Percentiles rank a stretch among this genome's conserved stretches.
Conservation (phyloP, 148 eudicot genomes). For the Camellia granthamiana region DNA sequence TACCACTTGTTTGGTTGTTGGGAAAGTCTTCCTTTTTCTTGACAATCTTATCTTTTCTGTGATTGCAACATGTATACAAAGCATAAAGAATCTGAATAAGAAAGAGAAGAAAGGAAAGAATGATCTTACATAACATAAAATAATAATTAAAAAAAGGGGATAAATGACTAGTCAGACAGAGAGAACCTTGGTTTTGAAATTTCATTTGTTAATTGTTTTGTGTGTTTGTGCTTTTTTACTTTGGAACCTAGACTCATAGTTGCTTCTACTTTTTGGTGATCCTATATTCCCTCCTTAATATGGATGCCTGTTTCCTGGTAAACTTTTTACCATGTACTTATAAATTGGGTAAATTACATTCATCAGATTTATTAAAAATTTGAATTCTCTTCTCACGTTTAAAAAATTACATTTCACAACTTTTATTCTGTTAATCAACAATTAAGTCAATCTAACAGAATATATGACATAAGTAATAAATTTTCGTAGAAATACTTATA, state of each 20-base stretch:
- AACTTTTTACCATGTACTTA: not conserved
- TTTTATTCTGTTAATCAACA: too few species aligned
- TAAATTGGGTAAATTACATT: too few species aligned
- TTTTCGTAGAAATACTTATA: too few species aligned
- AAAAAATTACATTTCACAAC: too few species aligned
- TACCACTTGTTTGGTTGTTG: not conserved
- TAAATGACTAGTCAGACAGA: conserved; percentile 5
- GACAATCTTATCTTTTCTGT: not conserved
- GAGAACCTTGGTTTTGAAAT: not conserved
- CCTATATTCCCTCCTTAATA: not conserved
- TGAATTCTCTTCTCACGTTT: too few species aligned
- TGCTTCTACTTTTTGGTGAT: conserved; percentile 11
- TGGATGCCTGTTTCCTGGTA: not conserved
- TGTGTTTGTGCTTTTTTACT: not conserved
- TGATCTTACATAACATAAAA: not conserved
- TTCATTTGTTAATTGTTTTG: not conserved
- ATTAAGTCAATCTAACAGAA: too few species aligned
- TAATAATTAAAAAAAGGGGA: too few species aligned
- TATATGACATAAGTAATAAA: too few species aligned
- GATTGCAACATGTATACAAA: not conserved
- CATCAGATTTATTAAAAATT: too few species aligned
- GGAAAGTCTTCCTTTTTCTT: not conserved
- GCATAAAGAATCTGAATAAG: not conserved
- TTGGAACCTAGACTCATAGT: not conserved
- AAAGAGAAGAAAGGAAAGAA: not conserved